Base-by-base conservation (phyloP, 768 basidiomycete species). In the Mycena sanguinolenta region DNA sequence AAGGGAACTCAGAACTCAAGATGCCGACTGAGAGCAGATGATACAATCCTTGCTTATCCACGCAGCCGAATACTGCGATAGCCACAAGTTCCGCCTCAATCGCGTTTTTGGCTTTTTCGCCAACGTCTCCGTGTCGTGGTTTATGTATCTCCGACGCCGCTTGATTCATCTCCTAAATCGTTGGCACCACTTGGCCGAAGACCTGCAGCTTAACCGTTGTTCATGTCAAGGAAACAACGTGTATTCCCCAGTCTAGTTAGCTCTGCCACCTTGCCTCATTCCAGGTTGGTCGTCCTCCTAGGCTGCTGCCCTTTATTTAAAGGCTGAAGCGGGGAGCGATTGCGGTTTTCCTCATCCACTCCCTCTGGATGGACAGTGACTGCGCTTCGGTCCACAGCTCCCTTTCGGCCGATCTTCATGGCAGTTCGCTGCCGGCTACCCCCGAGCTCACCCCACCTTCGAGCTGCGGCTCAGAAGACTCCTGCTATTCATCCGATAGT, bases 401-500 rank as follows among this genome's bases (percentile, higher is more conserved):
- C 38, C 7, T 38, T 32, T 62, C 58, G 14, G 53, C 58, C 59
- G 36, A 28, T 44, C 59, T 49, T n/a, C n/a, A n/a, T n/a, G n/a
- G n/a, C n/a, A n/a, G n/a, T 30, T 55, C 59, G 13, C 21, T 32
- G 16, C 58, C 61, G 42, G 44, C 59, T 46, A 69, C 61, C n/a
- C 67, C 67, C n/a, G 67, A 63, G 12, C 67, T 69, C 30, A 63
- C 60, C 16, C 55, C 67, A 25, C 59, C 59, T 42, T 68, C 66
- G 59, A 62, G n/a, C n/a, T n/a, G 66, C 32, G 61, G 61, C 60
- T 69, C 67, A 25, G 66, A 67, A 21, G 17, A 53, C 50, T 67
- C 66, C 13, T 69, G 57, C 34, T 69, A 63, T 25, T 63, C 66
- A 32, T 67, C 54, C 27, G 19, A 63, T 19, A 25, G 17, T 32